Evolutionary conservation across 495 filamentous ascomycete species (phyloP), one percentile per base, ranked within the genome.

Genomic region (Penicillium lagena): DNA sequence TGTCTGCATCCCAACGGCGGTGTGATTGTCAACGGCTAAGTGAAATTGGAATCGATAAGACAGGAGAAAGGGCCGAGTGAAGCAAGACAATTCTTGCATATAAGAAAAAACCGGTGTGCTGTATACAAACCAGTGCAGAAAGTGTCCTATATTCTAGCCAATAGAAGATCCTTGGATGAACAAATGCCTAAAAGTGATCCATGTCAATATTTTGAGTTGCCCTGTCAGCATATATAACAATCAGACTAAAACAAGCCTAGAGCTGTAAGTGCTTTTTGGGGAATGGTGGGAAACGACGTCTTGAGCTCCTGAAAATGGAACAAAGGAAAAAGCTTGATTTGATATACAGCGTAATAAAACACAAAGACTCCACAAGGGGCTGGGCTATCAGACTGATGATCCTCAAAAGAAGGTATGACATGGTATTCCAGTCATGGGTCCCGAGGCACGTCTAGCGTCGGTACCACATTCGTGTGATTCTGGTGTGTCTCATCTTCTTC

Each of bases 401-500:
- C 22, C 30, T 35, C 37, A 43, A 55, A 42, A 38, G 42, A 50
- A 44, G 32, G 32, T 12, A 46, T 22, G 22, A 22, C 22, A 22
- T 22, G 22, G 2, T 22, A 22, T 22, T 22, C 4, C 22, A 22
- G 44, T 41, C 38, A 35, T 37, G n/a, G 11, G 11, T 40, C 30
- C 27, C 7, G n/a, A 29, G 35, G 40, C 39, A 9, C 39, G 31
- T 40, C 52, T 55, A 71, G 51, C 70, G 68, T 34, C 71, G 59
- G 55, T 75, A 75, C 71, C 71, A 75, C 67, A 75, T 72, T 45
- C 71, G 67, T 14, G 71, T 75, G 49, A 75, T 75, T 42, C 68
- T 66, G 29, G 89, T 93, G 61, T 90, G 79, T 64, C 87, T 74
- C 85, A 89, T 90, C 79, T 94, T 95, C 74, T 90, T 86, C 74